Evolutionary conservation across 805 yeast genomes (phyloP), one percentile per base, ranked within the genome.

Genomic region (Candida nanaspora): DNA sequence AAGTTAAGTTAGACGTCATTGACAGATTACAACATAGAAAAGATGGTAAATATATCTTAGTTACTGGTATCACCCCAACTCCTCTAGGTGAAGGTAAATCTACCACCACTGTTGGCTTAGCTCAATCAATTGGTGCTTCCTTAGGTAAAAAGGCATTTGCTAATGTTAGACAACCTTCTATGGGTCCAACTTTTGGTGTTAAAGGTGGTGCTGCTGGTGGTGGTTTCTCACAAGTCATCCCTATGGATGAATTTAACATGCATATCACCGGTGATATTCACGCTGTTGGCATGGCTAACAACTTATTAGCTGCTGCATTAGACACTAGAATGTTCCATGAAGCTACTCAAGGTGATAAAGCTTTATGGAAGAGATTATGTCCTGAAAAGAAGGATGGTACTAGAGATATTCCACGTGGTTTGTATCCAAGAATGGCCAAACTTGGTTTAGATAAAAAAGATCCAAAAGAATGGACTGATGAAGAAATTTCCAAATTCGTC

Each of bases 121-220:
- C 93, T n/a, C 98, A 91, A 66, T 95, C 98, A 14, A 69, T 91
- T 43, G 95, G 96, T 45, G 96, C 96, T 21, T 94, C 87, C 55
- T 72, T 91, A 53, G 75, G 79, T 39, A 80, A 78, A 61, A 82
- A 82, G 43, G 80, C 95, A 30, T 80, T 89, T 62, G 98, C 98
- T 40, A 88, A 86, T 55, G 96, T 91, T 39, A 84, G 98, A 63
- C 98, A 91, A 63, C 98, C 98, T 23, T 84, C 95, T 9, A 87
- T 91, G 96, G 98, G 98, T 31, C 98, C 98, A 39, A 91, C 98
- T 16, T 91, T 91, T 55, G 98, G 98, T 62, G 88, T 91, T 54
- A 91, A 91, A 68, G 98, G 98, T 57, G 98, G 98, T 63, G 98
- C 98, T 43, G 98, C 98, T 16, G 98, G 98, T 53, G 98, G 98